Conservation (phyloP, 257 asterid genomes). For the Primulina huaijiensis region DNA sequence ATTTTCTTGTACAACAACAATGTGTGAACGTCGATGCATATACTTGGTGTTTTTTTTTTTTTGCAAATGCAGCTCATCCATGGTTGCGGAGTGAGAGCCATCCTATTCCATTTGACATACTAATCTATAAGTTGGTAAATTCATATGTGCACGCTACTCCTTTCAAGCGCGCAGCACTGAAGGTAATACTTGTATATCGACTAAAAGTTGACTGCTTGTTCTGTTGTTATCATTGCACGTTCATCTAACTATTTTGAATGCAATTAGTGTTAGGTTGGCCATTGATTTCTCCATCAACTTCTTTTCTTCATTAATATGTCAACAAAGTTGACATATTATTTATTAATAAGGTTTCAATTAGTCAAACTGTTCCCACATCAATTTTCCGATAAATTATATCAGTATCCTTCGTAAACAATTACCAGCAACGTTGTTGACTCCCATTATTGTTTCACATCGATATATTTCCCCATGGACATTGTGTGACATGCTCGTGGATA, state of each 20-base stretch:
- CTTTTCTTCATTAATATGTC: not conserved
- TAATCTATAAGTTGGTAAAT: constrained; percentile 78
- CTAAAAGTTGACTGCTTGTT: not conserved
- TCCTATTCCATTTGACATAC: constrained; percentile 85
- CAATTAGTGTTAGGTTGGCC: not conserved
- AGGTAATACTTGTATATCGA: constrained; percentile 41
- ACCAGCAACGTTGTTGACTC: not conserved
- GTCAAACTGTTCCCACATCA: not conserved
- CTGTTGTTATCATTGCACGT: not conserved
- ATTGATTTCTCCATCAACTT: not conserved
- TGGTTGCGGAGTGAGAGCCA: constrained; percentile 86
- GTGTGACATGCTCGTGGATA: not conserved
- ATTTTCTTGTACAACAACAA: not conserved
- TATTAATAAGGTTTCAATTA: not conserved
- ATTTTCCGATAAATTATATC: too few species aligned
- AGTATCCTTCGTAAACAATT: not conserved
- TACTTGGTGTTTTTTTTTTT: constrained; percentile 8
- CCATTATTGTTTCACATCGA: not conserved
- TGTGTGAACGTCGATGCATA: not conserved
- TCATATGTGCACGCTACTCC: constrained; percentile 85
- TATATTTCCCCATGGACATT: not conserved
- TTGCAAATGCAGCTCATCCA: constrained; percentile 71
- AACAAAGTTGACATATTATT: not conserved
- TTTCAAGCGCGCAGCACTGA: constrained; percentile 88
- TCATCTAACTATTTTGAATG: constrained; percentile 3